These are phyloP conservation scores for Arabidopsis lyrata DNA, from an alignment of 441 rosid species.

Conservation along the genomic window DNA sequence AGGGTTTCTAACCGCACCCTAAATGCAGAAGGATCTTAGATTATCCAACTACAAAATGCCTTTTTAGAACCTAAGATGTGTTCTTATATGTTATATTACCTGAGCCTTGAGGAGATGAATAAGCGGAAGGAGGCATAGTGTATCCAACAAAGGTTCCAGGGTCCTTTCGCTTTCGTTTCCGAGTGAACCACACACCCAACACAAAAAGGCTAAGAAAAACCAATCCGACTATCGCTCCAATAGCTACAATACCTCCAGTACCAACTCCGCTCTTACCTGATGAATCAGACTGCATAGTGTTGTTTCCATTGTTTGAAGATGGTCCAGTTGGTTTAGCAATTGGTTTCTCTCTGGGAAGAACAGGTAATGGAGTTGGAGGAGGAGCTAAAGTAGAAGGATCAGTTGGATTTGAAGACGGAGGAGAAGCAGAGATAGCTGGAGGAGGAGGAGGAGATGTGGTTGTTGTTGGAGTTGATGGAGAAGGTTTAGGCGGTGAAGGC, in stretches of 20 bases:
- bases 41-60: conserved; percentile 8
- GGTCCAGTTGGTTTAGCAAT: conserved; percentile 62
- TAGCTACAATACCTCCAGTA: conserved; percentile 61
- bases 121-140: conserved; percentile 69
- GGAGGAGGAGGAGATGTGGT: conserved; percentile 52
- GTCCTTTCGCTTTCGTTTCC: conserved; percentile 62
- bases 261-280: conserved; percentile 45
- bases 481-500: conserved; percentile 46
- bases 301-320: conserved; percentile 45
- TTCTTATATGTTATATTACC: conserved; percentile 52
- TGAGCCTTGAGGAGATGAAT: conserved; percentile 76
- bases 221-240: conserved; percentile 68
- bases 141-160: conserved; percentile 63
- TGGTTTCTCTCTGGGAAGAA: conserved; percentile 66
- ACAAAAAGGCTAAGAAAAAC: conserved; percentile 66
- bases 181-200: conserved; percentile 64
- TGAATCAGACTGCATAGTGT: conserved; percentile 33
- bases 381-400: conserved; percentile 50
- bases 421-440: conserved; percentile 50
- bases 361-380: conserved; percentile 69
- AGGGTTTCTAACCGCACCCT: neutral
- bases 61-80: conserved; percentile 6
- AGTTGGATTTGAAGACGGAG: conserved; percentile 48
- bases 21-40: conserved; percentile 6
- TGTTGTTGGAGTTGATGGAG: conserved; percentile 61